phyloP scores from a whole-genome alignment of 1,284 basidiomycete species.

The Sutorius eximius region DNA sequence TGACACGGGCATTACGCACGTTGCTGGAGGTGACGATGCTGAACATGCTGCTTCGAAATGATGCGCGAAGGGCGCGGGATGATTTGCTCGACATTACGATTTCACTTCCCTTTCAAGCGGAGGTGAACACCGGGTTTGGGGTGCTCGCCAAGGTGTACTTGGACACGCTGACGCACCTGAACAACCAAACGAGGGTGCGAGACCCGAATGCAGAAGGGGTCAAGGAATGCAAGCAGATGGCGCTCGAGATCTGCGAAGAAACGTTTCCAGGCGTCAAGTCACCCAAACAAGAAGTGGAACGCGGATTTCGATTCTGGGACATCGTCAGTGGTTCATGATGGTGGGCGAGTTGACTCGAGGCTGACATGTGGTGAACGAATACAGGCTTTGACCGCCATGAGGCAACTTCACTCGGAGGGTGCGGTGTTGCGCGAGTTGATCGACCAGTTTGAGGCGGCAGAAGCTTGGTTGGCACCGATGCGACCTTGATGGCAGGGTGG shows the following conservation, averaged over 20 bases:
- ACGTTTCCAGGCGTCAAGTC: conserved; percentile 91
- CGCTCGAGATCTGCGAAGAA: conserved; percentile 89
- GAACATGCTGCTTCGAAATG: conserved; percentile 88
- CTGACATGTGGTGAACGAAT: conserved; percentile 24
- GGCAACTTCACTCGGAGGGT: conserved; percentile 82
- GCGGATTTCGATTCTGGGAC: conserved; percentile 98
- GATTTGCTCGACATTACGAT: conserved; percentile 92
- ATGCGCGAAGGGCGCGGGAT: conserved; percentile 83
- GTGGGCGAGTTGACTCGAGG: conserved; percentile 15
- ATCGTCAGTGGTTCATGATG: conserved; percentile 61
- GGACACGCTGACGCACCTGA: conserved; percentile 87
- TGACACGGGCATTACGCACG: conserved; percentile 87
- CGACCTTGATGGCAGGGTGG: conserved; percentile 53
- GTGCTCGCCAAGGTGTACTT: conserved; percentile 96
- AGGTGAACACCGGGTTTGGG: conserved; percentile 97
- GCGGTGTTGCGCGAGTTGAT: conserved; percentile 81
- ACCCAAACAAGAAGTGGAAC: conserved; percentile 85
- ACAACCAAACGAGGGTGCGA: conserved; percentile 72
- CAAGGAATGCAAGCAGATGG: conserved; percentile 80
- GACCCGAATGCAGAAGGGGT: conserved; percentile 77
- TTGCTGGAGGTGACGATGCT: conserved; percentile 89
- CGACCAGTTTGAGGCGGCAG: conserved; percentile 92
- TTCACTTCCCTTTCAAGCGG: conserved; percentile 89
- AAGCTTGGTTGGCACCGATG: conserved; percentile 92
- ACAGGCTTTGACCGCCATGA: conserved; percentile 85